Conservation (phyloP, 306 rosid genomes). For the Vigna radiata region DNA sequence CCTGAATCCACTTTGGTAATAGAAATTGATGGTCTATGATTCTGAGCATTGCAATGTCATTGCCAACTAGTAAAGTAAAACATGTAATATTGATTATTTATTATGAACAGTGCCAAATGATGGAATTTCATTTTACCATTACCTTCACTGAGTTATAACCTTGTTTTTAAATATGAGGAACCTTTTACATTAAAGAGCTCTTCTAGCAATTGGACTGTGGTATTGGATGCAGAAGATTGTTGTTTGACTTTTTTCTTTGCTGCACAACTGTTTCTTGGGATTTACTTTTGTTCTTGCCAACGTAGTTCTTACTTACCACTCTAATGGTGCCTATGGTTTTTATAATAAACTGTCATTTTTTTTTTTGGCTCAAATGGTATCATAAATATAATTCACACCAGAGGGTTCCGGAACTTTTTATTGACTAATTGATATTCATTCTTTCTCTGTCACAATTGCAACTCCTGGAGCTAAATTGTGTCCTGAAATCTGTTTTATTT, state of each 20-base stretch:
- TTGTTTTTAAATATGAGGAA: conserved; percentile 10
- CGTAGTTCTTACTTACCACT: conserved; percentile 15
- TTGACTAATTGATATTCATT: neutral
- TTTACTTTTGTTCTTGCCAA: conserved; percentile 5
- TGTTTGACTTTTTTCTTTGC: conserved; percentile 1
- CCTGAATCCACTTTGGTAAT: conserved; percentile 27
- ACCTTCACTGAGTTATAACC: conserved; percentile 16
- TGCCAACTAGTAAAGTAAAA: conserved; percentile 10
- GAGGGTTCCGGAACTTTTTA: conserved; percentile 10
- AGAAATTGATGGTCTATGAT: conserved; percentile 17
- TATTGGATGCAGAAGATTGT: conserved; percentile 29
- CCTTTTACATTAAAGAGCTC: conserved; percentile 8
- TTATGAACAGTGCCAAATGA: neutral
- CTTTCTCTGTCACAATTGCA: neutral
- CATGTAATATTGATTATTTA: neutral
- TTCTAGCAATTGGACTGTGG: conserved; percentile 1
- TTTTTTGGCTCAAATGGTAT: conserved; percentile 1
- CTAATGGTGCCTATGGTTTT: conserved; percentile 10
- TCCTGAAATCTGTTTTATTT: neutral
- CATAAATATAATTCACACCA: neutral
- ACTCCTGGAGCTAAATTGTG: conserved; percentile 5
- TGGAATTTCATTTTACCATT: neutral
- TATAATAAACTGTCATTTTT: conserved; percentile 3
- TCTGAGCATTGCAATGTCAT: conserved; percentile 9
- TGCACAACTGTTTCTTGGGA: conserved; percentile 20